These are phyloP conservation scores for Penicillium sp. DNA, from an alignment of 2,329 filamentous ascomycete species.

Conservation along the genomic window DNA sequence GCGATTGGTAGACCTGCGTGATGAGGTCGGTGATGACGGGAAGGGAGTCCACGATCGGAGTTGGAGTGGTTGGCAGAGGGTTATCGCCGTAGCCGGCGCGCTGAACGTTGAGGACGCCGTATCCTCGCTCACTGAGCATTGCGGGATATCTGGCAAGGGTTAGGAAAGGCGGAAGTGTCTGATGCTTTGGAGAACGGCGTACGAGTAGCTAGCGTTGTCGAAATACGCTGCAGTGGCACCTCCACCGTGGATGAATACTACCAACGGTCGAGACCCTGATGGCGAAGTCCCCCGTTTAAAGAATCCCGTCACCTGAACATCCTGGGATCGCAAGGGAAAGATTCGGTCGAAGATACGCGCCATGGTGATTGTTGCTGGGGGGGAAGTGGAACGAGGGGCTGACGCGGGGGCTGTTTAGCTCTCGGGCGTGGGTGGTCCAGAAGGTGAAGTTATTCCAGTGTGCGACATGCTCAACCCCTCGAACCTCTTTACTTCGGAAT, in stretches of 20 bases:
- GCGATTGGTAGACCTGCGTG: conserved; percentile 2
- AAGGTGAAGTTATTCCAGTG: too few relatives aligned
- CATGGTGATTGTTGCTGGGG: conserved; percentile 52
- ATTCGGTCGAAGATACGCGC: neutral
- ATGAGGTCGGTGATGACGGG: conserved; percentile 15
- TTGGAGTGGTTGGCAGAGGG: conserved; percentile 9
- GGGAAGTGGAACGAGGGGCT: too few relatives aligned
- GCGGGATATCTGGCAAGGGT: conserved; percentile 1
- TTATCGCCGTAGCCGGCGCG: conserved; percentile 17
- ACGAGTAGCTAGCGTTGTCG: conserved; percentile 19
- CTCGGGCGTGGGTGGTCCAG: too few relatives aligned
- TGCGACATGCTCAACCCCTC: too few relatives aligned
- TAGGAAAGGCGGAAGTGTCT: too few relatives aligned
- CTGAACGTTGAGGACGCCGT: conserved; percentile 19
- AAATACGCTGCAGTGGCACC: conserved; percentile 18
- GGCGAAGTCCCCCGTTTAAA: neutral
- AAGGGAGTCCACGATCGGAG: conserved; percentile 15
- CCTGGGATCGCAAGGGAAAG: neutral
- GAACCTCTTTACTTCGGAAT: too few relatives aligned
- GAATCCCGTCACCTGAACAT: neutral
- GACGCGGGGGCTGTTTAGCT: too few relatives aligned
- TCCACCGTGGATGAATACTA: conserved; percentile 34
- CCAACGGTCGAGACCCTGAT: conserved; percentile 47
- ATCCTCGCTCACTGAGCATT: conserved; percentile 4
- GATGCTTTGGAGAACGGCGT: neutral